Base-by-base conservation (phyloP, 768 basidiomycete species). In the Gelatoporia subvermispora region DNA sequence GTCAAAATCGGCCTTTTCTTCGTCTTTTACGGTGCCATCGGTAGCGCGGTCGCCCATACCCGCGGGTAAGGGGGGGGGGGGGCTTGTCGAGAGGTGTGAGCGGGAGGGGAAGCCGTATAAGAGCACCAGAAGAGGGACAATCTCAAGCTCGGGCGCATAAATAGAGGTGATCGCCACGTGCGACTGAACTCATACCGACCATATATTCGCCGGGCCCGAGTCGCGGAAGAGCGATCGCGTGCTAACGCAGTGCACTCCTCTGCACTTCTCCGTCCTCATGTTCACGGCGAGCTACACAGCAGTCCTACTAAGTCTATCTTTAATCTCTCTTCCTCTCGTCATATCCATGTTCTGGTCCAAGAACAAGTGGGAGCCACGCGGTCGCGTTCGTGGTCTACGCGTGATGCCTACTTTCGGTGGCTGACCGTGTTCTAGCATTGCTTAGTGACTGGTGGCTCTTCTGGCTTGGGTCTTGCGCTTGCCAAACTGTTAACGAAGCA, bases 401-500 rank as follows among this genome's bases (percentile, higher is more conserved):
- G 28, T 31, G 13, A 31, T 13, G 13, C 13, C 28, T 5, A 31
- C 28, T 13, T 17, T 28, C 16, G 4, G 35, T 42, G 10, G 46
- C 43, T 44, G 31, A 45, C 18, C 20, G 17, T 34, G 23, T 25
- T 45, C 38, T 50, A 94, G 93, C 88, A 93, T 56, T 81, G 82
- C 65, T 90, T 91, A 61, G 72, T 95, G 16, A 91, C 91, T 0
- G 93, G 93, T 2, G 92, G 88, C 3, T 86, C 83, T 36, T 73
- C 82, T 13, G 93, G 93, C 1, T 78, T 93, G 0, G 93, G 93
- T 1, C 74, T 91, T 2, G 76, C 81, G 0, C 69, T 94, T 8
- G 86, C 91, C 1, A 72, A 76, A 23, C 68, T 84, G 15, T 73
- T 95, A 2, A 77, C 78, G 13, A 68, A 71, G 51, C 72, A 72